phyloP scores from a whole-genome alignment of 2,329 filamentous ascomycete species.

The Ilyonectria destructans region DNA sequence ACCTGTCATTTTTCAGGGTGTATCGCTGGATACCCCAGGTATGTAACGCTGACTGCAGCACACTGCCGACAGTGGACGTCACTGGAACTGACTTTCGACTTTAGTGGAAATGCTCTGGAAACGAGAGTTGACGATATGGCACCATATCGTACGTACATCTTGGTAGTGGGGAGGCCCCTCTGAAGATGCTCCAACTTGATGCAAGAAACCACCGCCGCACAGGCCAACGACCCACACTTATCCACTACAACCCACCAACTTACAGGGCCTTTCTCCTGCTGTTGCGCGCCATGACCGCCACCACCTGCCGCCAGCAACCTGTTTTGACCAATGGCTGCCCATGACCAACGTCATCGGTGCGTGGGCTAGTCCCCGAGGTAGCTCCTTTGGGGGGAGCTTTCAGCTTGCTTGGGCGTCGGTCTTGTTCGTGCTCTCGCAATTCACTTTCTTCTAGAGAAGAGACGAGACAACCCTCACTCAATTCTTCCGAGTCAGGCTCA shows the following conservation, averaged over 20 bases:
- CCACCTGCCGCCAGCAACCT: slow-evolving; percentile 3
- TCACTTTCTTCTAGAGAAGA: slow-evolving; percentile 1
- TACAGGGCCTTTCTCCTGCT: neutral
- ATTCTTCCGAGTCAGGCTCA: neutral
- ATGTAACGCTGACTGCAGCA: neutral
- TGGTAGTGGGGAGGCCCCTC: neutral
- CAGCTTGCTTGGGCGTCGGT: slow-evolving; percentile 10
- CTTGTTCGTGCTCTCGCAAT: neutral
- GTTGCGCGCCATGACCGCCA: slow-evolving; percentile 2
- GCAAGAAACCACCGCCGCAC: slow-evolving; percentile 1
- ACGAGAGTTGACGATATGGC: neutral
- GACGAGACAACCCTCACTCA: neutral
- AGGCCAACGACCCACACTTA: neutral
- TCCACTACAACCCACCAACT: slow-evolving; percentile 1
- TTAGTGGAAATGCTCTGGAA: neutral
- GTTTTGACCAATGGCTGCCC: slow-evolving; percentile 1
- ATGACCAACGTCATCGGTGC: slow-evolving; percentile 9
- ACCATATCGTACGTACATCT: neutral
- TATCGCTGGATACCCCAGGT: neutral
- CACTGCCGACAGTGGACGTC: neutral
- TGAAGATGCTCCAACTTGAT: neutral
- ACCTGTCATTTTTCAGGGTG: neutral
- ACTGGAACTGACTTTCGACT: neutral
- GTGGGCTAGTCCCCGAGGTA: slow-evolving; percentile 5
- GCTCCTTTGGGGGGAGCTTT: slow-evolving; percentile 16